These are phyloP conservation scores for Starmerella tilneyi DNA, from an alignment of 805 yeast genomes.

Conservation along the genomic window DNA sequence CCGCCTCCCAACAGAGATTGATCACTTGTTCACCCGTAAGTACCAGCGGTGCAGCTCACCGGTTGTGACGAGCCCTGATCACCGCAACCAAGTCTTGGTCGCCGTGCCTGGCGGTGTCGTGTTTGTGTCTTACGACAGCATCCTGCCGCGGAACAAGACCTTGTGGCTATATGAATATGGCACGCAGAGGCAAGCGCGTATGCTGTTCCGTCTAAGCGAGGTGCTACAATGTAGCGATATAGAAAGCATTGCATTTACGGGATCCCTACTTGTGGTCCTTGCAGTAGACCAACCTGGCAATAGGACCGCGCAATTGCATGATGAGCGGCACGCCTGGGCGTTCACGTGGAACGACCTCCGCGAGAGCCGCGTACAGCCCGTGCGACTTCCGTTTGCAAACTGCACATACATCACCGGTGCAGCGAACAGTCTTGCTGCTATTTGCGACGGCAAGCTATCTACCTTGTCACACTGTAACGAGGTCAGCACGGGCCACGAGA, in stretches of 20 bases:
- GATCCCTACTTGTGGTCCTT: neutral
- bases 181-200: neutral
- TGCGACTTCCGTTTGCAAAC: neutral
- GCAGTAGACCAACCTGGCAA: neutral
- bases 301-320: neutral
- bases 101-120: slow-evolving; percentile 4
- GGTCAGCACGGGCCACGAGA: neutral
- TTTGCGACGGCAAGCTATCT: neutral
- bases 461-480: neutral
- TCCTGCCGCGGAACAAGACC: neutral
- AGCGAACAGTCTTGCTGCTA: neutral
- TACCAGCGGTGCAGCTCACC: slow-evolving; percentile 1
- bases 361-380: neutral
- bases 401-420: slow-evolving; percentile 1
- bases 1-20: no score
- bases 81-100: neutral
- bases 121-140: neutral
- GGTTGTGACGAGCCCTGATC: neutral
- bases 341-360: neutral
- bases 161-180: neutral
- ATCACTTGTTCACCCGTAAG: neutral
- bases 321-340: neutral
- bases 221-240: neutral
- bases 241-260: neutral
- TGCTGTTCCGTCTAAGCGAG: neutral